Evolutionary conservation across 441 rosid species (phyloP).

Genomic region (Brassica balearica): DNA sequence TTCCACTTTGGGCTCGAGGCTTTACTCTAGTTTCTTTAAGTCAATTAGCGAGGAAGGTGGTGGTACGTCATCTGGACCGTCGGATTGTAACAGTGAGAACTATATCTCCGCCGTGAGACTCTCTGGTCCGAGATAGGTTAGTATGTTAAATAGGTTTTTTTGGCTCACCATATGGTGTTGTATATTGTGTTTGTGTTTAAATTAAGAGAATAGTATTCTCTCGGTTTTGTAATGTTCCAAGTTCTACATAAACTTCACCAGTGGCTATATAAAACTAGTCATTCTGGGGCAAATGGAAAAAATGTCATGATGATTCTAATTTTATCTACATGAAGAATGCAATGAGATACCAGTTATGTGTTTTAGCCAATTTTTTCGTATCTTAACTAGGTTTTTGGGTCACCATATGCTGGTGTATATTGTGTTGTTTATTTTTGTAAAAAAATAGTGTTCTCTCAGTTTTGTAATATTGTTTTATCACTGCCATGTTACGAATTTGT

Average conservation of each 20-base stretch:
- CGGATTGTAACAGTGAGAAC: conserved; percentile 74
- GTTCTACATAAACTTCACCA: conserved; percentile 1
- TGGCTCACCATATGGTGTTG: conserved; percentile 30
- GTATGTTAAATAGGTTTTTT: conserved; percentile 26
- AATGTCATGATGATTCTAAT: too few relatives aligned
- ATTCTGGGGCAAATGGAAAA: too few relatives aligned
- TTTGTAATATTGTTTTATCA: too few relatives aligned
- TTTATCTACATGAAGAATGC: too few relatives aligned
- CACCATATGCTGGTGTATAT: too few relatives aligned
- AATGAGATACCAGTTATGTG: too few relatives aligned
- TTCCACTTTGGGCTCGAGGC: conserved; percentile 70
- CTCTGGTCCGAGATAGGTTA: conserved; percentile 84
- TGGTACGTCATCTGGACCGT: conserved; percentile 79
- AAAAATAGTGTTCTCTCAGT: too few relatives aligned
- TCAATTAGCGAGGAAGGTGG: conserved; percentile 70
- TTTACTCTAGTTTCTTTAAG: conserved; percentile 56
- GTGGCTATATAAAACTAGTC: too few relatives aligned
- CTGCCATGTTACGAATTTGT: too few relatives aligned
- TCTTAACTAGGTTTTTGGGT: too few relatives aligned
- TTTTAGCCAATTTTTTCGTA: too few relatives aligned
- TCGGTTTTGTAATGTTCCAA: conserved; percentile 21
- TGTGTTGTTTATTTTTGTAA: too few relatives aligned
- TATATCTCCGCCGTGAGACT: conserved; percentile 80
- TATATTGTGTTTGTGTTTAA: conserved; percentile 15
- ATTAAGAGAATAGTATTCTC: conserved; percentile 14